phyloP scores from a whole-genome alignment of 768 basidiomycete genomes.

The Pleurotus salmoneostramineus region DNA sequence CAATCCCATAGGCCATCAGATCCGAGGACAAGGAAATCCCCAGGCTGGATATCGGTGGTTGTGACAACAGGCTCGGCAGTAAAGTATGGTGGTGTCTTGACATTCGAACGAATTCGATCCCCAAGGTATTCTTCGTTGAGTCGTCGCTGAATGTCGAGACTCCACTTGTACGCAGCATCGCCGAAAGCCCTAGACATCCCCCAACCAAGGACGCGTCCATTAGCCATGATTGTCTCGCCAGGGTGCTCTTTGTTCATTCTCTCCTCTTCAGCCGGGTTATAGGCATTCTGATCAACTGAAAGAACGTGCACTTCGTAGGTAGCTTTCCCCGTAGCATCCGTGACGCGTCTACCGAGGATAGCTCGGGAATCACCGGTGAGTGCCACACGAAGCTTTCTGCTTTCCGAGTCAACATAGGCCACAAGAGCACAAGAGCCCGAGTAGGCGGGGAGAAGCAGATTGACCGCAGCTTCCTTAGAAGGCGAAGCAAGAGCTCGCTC shows the following conservation, averaged over 20 bases:
- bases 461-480: conserved; percentile 22
- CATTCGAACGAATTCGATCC: conserved; percentile 20
- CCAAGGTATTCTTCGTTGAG: conserved; percentile 30
- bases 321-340: conserved; percentile 16
- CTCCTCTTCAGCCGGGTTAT: conserved; percentile 32
- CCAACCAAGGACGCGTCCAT: conserved; percentile 35
- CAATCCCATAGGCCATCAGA: conserved; percentile 56
- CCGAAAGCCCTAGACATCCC: conserved; percentile 41
- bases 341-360: conserved; percentile 37
- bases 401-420: conserved; percentile 37
- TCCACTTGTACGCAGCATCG: conserved; percentile 43
- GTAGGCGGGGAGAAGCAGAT: conserved; percentile 27
- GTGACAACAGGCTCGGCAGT: conserved; percentile 53
- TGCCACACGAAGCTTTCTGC: conserved; percentile 35
- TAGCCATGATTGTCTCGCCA: conserved; percentile 28
- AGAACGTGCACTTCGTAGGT: conserved; percentile 36
- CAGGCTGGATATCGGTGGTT: conserved; percentile 32
- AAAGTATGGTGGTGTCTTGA: conserved; percentile 52
- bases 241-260: conserved; percentile 36
- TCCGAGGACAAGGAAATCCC: conserved; percentile 55
- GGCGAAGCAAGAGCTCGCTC: conserved; percentile 19
- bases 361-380: conserved; percentile 47
- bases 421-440: conserved; percentile 42
- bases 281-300: conserved; percentile 35
- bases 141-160: conserved; percentile 27